Evolutionary conservation across 345 rosid species (phyloP), one percentile per base, ranked within the genome.

Genomic region (Abelmoschus esculentus): DNA sequence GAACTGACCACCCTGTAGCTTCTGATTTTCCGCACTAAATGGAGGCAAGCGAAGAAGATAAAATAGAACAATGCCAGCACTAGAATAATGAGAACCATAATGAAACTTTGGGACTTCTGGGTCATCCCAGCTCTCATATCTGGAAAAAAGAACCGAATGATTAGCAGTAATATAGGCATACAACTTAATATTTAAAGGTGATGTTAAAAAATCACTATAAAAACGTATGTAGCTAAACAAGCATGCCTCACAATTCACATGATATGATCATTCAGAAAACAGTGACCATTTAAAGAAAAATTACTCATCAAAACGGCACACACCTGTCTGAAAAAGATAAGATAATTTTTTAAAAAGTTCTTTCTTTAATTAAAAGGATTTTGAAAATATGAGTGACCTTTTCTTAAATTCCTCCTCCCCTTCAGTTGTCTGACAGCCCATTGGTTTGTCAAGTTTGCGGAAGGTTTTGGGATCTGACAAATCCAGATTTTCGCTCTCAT

Each of bases 21-120:
- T 95, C 86, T 92, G 99, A 80, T 95, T 95, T 82, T 95, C 99
- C 50, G 79, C 74, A 80, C 99, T 95, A 80, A 92, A 95, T 67
- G 99, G 99, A 44, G 98, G 98, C 74, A 95, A 78, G 64, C 99
- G 99, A 66, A 95, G 83, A 78, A 95, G 99, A 81, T 91, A 95
- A 83, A 95, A 92, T 40, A 95, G 92, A 74, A 95, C 98, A 79
- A 92, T 92, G 67, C 98, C 99, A 75, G 99, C 99, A 84, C 98
- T 95, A 58, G 99, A 92, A 83, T 95, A 95, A 83, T 95, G 99
- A 85, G 98, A 91, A 65, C 98, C 99, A 59, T 95, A 95, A 85
- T 95, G 99, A 72, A 95, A 95, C 71, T 95, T 91, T n/a, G 99
- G 99, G 75, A 95, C 97, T 82, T 92, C 98, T 3, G 98, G 99